Percentiles rank a stretch among this genome's conserved stretches.
Evolutionary conservation across 2,329 filamentous ascomycete species (phyloP).

Genomic region (Fusarium xyrophilum): DNA sequence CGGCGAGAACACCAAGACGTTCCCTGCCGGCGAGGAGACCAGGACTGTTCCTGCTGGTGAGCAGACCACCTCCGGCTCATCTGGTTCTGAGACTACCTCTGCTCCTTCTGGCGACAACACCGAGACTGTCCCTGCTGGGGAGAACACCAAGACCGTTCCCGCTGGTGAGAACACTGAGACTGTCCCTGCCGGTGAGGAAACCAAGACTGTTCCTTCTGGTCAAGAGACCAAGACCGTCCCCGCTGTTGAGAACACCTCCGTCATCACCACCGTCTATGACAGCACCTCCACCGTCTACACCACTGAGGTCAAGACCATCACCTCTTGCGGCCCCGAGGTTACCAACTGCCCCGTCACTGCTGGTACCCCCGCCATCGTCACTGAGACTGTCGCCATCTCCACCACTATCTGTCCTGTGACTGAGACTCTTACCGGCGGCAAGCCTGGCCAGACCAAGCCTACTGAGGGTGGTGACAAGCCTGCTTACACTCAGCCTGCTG

Average conservation of each 20-base stretch:
- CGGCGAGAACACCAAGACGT: conserved; percentile 16
- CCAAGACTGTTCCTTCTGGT: too few species aligned
- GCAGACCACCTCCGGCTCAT: conserved; percentile 47
- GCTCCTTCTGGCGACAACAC: conserved; percentile 44
- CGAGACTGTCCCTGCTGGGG: too few species aligned
- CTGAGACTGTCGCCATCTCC: conserved; percentile 62
- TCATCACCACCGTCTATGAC: conserved; percentile 49
- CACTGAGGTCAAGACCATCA: conserved; percentile 58
- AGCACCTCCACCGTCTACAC: conserved; percentile 59
- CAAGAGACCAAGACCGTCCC: too few species aligned
- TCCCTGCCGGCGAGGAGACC: conserved; percentile 50
- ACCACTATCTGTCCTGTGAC: conserved; percentile 69
- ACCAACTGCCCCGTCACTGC: conserved; percentile 59
- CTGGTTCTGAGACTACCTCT: conserved; percentile 57
- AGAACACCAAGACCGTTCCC: conserved; percentile 12
- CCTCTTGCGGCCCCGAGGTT: conserved; percentile 54
- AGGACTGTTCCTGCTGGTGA: conserved; percentile 16
- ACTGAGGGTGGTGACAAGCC: conserved; percentile 16
- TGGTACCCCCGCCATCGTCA: conserved; percentile 55
- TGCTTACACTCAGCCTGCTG: not conserved
- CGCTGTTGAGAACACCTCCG: conserved; percentile 32
- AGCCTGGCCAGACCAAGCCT: conserved; percentile 21
- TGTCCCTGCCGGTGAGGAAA: conserved; percentile 16
- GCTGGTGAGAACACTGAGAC: conserved; percentile 18
- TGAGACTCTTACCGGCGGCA: conserved; percentile 49